Evolutionary conservation across 2,329 filamentous ascomycete species (phyloP).

Genomic region (Diaporthe helianthi): DNA sequence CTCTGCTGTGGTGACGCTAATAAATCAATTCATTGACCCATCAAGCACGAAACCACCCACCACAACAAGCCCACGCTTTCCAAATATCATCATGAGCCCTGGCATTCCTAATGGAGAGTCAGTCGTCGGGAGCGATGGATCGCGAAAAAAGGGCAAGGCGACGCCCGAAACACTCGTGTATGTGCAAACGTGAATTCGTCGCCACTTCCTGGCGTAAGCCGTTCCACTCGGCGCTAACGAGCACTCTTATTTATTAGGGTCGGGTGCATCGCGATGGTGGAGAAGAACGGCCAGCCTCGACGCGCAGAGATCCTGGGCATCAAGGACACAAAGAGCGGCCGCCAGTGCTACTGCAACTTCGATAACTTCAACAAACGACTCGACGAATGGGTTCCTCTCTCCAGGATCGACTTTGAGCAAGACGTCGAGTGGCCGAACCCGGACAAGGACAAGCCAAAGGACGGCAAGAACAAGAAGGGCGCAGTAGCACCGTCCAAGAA

Average conservation of each 20-base stretch:
- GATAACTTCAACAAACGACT: constrained; percentile 94
- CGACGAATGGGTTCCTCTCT: constrained; percentile 85
- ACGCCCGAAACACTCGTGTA: constrained; percentile 85
- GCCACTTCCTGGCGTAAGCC: background rate
- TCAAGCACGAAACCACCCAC: constrained; percentile 36
- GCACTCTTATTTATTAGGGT: constrained; percentile 44
- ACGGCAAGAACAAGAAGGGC: constrained; percentile 75
- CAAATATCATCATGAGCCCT: constrained; percentile 59
- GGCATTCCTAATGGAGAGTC: constrained; percentile 58
- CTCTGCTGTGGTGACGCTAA: background rate
- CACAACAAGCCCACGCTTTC: constrained; percentile 31
- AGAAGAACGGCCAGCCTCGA: constrained; percentile 80
- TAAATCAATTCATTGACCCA: background rate
- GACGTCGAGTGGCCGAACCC: constrained; percentile 97
- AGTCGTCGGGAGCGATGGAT: constrained; percentile 63
- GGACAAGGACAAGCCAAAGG: constrained; percentile 83
- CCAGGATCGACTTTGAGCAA: constrained; percentile 82
- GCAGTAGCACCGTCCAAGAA: constrained; percentile 65
- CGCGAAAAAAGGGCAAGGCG: constrained; percentile 77
- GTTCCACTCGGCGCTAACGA: constrained; percentile 24
- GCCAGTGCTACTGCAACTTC: constrained; percentile 95
- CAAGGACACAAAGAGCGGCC: constrained; percentile 84
- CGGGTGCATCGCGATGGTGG: constrained; percentile 67
- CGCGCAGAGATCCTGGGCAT: constrained; percentile 98
- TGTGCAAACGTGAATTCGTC: constrained; percentile 43